Percentiles rank a stretch among this genome's conserved stretches.
phyloP scores from a whole-genome alignment of 148 eudicot genomes.

The Fagopyrum tataricum region DNA sequence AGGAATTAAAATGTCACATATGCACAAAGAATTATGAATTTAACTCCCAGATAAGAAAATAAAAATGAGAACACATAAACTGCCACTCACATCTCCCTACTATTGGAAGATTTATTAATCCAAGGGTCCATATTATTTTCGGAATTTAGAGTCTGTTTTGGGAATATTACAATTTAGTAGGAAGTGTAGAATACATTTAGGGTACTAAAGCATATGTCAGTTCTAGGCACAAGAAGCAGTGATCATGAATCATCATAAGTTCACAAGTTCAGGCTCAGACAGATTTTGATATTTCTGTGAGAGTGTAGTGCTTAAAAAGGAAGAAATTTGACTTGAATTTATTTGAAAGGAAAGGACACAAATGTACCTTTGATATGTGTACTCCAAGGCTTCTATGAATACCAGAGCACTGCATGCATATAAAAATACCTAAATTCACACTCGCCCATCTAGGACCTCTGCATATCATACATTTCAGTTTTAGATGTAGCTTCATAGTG shows the following conservation, averaged over 20 bases:
- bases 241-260: neutral
- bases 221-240: neutral
- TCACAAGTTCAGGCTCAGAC: neutral
- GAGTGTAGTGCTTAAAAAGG: neutral
- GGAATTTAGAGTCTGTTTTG: neutral
- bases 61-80: neutral
- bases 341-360: neutral
- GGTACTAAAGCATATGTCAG: neutral
- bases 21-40: neutral
- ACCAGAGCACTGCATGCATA: conserved; percentile 74
- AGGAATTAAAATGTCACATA: neutral
- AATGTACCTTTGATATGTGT: conserved; percentile 66
- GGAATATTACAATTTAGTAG: neutral
- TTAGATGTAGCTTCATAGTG: neutral
- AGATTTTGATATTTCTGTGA: neutral
- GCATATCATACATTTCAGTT: conserved; percentile 11
- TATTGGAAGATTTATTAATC: conserved; percentile 4
- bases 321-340: neutral
- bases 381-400: conserved; percentile 74
- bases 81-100: neutral
- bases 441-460: conserved; percentile 92
- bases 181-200: neutral
- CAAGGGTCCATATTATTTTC: neutral
- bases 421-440: conserved; percentile 68
- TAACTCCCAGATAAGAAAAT: neutral